Base-by-base conservation (phyloP, 2,329 filamentous ascomycete species). In the Tolypocladium paradoxum region DNA sequence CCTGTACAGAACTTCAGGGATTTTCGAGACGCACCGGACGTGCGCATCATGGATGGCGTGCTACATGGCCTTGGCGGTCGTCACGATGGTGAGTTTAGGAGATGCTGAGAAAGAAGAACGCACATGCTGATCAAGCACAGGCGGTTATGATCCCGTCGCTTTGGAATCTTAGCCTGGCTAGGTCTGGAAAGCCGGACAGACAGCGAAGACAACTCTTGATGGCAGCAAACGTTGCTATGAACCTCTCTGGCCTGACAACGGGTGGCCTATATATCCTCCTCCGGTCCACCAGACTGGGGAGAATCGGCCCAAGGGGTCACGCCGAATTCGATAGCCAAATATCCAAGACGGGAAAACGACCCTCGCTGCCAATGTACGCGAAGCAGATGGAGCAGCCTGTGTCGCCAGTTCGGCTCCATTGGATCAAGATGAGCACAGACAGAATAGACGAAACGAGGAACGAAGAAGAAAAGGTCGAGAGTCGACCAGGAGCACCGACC, bases 21-120 rank as follows among this genome's bases (percentile, higher is more conserved):
- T 87, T 50, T 80, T 83, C 38, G 70, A 76, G 22, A 73, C 76
- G 18, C 81, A 87, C 64, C 73, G 84, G 48, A 76, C 82, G 54
- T 74, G 80, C 35, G 84, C 84, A 4, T 87, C 84, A 7, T 75
- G 82, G 55, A 87, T 87, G 81, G 79, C 85, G 12, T 88, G 85
- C 64, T 87, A 84, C 62, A 70, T 86, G 57, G 66, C 76, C 2
- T 64, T 85, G 51, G 80, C 75, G 18, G 69, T 82, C 52, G 65
- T 79, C 49, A 81, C 76, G 52, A 81, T 76, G 63, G 83, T 86
- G 61, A 68, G 78, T 70, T 24, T 20, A 11, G n/a, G 14, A 12
- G 20, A 27, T 12, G 11, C 8, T 34, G 7, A 18, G 11, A 27
- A 37, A 2, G 22, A 18, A 27, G 22, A 7, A 7, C 14, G 36